phyloP scores from a whole-genome alignment of 1,284 basidiomycete genomes.

The Moniliophthora roreri region DNA sequence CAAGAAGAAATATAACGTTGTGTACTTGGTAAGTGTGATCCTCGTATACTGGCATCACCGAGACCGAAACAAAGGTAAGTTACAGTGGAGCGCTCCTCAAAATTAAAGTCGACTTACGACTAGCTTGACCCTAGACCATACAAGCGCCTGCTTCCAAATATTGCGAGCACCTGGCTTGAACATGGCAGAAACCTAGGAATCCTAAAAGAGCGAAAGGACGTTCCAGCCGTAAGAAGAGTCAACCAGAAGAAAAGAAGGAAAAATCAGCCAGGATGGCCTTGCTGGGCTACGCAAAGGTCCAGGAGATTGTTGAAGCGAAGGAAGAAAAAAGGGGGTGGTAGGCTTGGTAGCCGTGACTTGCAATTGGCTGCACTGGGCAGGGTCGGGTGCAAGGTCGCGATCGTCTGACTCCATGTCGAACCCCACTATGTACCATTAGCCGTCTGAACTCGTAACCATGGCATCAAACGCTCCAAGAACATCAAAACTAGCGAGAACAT shows the following conservation, averaged over 20 bases:
- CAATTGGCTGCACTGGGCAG: too few relatives aligned
- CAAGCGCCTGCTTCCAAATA: neutral
- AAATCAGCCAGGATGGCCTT: neutral
- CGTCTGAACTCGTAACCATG: too few relatives aligned
- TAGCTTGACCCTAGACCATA: neutral
- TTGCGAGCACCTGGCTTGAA: neutral
- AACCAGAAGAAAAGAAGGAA: neutral
- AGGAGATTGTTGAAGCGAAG: too few relatives aligned
- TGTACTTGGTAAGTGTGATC: constrained; percentile 42
- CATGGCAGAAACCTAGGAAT: neutral
- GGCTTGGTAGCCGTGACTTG: too few relatives aligned
- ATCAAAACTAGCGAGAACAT: too few relatives aligned
- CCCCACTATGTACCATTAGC: too few relatives aligned
- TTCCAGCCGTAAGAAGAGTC: constrained; percentile 1
- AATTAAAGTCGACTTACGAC: neutral
- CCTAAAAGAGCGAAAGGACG: neutral
- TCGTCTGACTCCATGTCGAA: too few relatives aligned
- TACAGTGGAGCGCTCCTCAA: neutral
- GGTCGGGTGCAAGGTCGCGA: too few relatives aligned
- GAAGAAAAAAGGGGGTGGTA: too few relatives aligned
- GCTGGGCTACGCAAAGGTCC: too few relatives aligned
- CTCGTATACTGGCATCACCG: constrained; percentile 32
- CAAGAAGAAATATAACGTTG: constrained; percentile 42
- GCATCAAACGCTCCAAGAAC: too few relatives aligned
- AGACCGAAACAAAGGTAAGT: neutral